Conservation (phyloP, 345 rosid genomes). For the Cardamine resedifolia region DNA sequence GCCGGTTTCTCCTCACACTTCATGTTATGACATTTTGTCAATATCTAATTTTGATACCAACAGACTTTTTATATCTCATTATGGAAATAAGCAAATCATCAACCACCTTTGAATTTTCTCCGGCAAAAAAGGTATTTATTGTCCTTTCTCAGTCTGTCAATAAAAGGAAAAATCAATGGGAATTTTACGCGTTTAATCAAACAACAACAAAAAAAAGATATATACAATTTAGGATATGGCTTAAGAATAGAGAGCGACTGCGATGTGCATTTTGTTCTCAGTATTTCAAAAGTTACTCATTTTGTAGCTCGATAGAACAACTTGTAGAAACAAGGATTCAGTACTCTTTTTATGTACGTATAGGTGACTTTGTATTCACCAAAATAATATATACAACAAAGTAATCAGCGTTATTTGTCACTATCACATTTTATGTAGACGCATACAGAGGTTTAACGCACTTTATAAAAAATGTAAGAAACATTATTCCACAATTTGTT, state of each 20-base stretch:
- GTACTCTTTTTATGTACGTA: too few species aligned
- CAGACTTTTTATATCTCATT: not conserved
- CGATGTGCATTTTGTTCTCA: not conserved
- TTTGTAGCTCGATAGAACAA: not conserved
- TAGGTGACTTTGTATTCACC: too few species aligned
- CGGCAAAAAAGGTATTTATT: not conserved
- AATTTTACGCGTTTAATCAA: not conserved
- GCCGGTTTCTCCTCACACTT: not conserved
- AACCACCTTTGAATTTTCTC: conserved; percentile 17
- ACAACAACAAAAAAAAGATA: not conserved
- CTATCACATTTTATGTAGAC: not conserved
- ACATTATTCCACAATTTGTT: too few species aligned
- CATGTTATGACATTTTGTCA: not conserved
- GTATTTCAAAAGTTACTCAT: not conserved
- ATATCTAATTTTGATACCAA: conserved; percentile 16
- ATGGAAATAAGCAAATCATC: not conserved
- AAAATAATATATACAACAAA: too few species aligned
- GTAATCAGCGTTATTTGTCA: not conserved
- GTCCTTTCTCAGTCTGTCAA: not conserved
- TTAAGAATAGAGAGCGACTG: not conserved
- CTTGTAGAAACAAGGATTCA: not conserved
- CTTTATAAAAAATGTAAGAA: too few species aligned
- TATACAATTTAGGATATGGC: not conserved
- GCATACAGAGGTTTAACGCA: not conserved
- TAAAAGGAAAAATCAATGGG: not conserved